Conservation (phyloP, 192 early-diverging fungal genomes). For the Backusella circina region DNA sequence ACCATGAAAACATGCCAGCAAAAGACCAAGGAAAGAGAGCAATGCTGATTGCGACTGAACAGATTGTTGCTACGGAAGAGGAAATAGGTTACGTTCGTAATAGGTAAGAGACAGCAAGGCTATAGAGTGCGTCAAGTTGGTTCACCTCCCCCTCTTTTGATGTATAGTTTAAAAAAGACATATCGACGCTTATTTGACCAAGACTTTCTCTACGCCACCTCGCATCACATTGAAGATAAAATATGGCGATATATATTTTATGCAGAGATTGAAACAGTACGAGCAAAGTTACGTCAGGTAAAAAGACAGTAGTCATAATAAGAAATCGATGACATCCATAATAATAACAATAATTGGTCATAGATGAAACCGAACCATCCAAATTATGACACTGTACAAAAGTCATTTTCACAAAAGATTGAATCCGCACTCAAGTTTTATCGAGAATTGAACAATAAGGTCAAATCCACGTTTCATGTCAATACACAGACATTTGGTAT, state of each 20-base stretch:
- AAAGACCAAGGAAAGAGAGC: constrained; percentile 27
- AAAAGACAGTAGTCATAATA: not conserved
- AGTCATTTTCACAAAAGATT: constrained; percentile 37
- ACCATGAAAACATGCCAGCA: constrained; percentile 13
- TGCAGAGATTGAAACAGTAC: constrained; percentile 48
- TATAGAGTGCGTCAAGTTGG: not conserved
- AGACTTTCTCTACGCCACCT: constrained; percentile 44
- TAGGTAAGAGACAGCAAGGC: no score
- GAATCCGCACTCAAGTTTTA: constrained; percentile 54
- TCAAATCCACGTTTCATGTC: constrained; percentile 45
- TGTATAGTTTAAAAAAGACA: constrained; percentile 41
- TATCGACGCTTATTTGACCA: constrained; percentile 43
- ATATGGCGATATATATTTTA: constrained; percentile 58
- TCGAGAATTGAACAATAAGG: constrained; percentile 41
- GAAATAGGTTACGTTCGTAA: constrained; percentile 25
- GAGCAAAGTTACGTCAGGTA: constrained; percentile 47
- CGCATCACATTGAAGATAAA: constrained; percentile 51
- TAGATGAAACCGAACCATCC: not conserved
- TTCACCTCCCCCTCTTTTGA: no score
- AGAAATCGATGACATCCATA: not conserved
- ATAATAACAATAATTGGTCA: not conserved
- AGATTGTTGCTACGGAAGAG: constrained; percentile 27
- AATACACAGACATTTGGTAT: constrained; percentile 49
- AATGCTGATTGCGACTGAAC: constrained; percentile 14
- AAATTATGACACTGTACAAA: constrained; percentile 20